Percentiles rank a stretch among this genome's conserved stretches.
Conservation (phyloP, 441 rosid genomes). For the Macaranga tanarius region DNA sequence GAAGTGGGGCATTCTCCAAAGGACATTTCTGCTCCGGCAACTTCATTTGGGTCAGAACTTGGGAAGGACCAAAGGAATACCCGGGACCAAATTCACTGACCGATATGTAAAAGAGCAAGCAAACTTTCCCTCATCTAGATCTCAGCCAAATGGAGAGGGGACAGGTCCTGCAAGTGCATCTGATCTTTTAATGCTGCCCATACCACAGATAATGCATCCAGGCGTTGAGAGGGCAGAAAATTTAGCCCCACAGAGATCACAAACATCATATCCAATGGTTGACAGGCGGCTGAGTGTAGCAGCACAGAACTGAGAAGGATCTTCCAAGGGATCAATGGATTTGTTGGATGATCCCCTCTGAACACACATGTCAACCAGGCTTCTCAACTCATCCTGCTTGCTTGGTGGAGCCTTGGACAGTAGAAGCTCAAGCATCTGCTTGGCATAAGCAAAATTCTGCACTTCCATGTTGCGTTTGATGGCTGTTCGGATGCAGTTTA, state of each 20-base stretch:
- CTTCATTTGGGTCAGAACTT: not conserved
- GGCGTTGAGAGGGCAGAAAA: constrained; percentile 90
- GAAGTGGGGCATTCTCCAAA: not conserved
- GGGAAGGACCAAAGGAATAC: not conserved
- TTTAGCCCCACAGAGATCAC: constrained; percentile 95
- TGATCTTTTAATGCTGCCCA: constrained; percentile 94
- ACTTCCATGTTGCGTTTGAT: constrained; percentile 98
- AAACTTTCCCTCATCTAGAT: not conserved
- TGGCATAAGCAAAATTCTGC: constrained; percentile 86
- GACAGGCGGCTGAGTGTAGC: constrained; percentile 96
- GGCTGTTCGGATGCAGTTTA: constrained; percentile 93
- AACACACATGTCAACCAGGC: constrained; percentile 85
- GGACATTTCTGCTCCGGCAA: not conserved
- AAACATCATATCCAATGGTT: constrained; percentile 93
- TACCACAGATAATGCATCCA: constrained; percentile 95
- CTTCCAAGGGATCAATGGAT: constrained; percentile 93
- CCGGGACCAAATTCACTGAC: not conserved
- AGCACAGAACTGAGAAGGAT: constrained; percentile 92
- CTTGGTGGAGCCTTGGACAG: constrained; percentile 86
- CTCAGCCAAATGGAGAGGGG: constrained; percentile 83
- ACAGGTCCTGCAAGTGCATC: constrained; percentile 80
- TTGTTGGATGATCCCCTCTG: constrained; percentile 87
- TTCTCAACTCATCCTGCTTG: constrained; percentile 88
- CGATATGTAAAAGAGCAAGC: not conserved
- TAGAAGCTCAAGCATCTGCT: constrained; percentile 98